Evolutionary conservation across 352 stramenopile species (phyloP).

Genomic region (Pythium oligandrum): DNA sequence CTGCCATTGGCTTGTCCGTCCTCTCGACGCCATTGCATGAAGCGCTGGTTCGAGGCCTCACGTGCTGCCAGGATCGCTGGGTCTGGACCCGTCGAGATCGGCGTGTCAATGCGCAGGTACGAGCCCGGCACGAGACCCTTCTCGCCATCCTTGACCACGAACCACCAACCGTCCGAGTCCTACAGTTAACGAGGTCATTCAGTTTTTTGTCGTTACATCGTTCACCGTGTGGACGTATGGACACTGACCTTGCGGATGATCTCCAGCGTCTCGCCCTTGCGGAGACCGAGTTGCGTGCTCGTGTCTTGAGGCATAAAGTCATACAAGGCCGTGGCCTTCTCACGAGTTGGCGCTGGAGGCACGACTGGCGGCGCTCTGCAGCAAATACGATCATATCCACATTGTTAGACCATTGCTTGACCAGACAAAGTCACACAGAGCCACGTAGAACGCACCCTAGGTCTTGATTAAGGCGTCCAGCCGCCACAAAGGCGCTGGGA

Average conservation of each 20-base stretch:
- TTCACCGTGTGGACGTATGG: not conserved
- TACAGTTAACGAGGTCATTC: conserved; percentile 4
- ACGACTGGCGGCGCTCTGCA: not conserved
- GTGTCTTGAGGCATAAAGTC: conserved; percentile 71
- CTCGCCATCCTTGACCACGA: conserved; percentile 69
- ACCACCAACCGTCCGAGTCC: conserved; percentile 81
- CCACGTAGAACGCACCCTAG: conserved; percentile 32
- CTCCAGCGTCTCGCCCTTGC: conserved; percentile 66
- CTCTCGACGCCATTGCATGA: conserved; percentile 40
- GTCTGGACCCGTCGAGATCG: conserved; percentile 46
- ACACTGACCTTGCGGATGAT: conserved; percentile 58
- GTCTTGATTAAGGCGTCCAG: conserved; percentile 40
- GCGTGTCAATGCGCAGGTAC: conserved; percentile 69
- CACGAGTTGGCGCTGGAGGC: conserved; percentile 17
- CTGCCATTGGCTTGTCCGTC: not conserved
- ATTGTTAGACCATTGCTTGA: not conserved
- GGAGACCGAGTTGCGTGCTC: conserved; percentile 58
- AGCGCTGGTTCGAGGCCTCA: conserved; percentile 73
- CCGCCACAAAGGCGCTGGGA: conserved; percentile 59
- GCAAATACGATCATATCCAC: no score
- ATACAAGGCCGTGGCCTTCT: conserved; percentile 70
- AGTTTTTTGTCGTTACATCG: not conserved
- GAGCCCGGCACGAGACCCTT: conserved; percentile 77
- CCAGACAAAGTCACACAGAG: not conserved
- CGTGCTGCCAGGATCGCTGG: conserved; percentile 60